Percentiles rank a stretch among this genome's conserved stretches.
These are phyloP conservation scores for Aspergillus texensis DNA, from an alignment of 2,329 filamentous ascomycete species.

Conservation along the genomic window DNA sequence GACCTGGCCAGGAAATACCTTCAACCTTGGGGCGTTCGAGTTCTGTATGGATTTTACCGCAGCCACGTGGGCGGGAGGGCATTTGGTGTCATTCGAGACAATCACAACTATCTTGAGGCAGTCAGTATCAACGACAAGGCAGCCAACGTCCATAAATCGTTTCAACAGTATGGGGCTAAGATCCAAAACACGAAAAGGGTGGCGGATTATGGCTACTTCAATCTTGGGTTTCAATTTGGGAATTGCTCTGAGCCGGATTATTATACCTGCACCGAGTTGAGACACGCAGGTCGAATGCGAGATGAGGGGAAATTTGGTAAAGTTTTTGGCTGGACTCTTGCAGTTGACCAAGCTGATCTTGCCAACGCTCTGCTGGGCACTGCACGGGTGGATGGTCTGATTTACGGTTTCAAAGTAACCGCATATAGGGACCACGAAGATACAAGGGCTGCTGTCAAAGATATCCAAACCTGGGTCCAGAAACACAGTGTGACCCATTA, in stretches of 20 bases:
- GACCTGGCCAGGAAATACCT: slow-evolving; percentile 17
- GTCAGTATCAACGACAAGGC: no score
- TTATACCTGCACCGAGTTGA: no score
- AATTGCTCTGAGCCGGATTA: neutral
- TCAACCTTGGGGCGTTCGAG: slow-evolving; percentile 14
- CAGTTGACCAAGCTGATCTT: neutral
- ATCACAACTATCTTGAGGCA: no score
- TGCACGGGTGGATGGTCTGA: slow-evolving; percentile 7
- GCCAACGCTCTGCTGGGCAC: neutral
- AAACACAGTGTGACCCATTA: no score
- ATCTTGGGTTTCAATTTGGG: neutral
- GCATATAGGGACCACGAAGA: no score
- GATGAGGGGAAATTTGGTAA: neutral
- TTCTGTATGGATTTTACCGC: slow-evolving; percentile 19
- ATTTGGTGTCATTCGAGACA: no score
- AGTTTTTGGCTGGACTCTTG: slow-evolving; percentile 4
- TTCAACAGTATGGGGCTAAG: neutral
- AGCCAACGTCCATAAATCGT: no score
- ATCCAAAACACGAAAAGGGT: neutral
- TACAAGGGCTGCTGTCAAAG: no score
- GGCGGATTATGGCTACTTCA: neutral
- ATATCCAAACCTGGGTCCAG: no score
- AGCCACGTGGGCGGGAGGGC: no score
- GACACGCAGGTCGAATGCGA: no score
- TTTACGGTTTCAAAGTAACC: neutral